Conservation (phyloP, 225 moss, liverwort and hornwort species). For the Sphagnum tenellum region DNA sequence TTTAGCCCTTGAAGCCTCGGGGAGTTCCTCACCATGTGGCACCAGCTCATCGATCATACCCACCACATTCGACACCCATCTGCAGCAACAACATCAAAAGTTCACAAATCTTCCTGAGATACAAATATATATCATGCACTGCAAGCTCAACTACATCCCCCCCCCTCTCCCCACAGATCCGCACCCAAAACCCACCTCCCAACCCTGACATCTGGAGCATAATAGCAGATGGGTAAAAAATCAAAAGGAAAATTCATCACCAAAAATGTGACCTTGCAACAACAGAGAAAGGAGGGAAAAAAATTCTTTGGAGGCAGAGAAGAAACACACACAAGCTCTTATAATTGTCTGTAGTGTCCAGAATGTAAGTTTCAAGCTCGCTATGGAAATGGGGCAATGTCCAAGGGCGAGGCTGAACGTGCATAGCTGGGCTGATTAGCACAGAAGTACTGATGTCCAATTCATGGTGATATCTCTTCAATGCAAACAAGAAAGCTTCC, state of each 20-base stretch:
- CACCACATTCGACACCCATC: conserved; percentile 37
- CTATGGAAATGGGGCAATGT: conserved; percentile 40
- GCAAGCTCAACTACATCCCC: background rate
- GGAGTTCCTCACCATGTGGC: conserved; percentile 17
- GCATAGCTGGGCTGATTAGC: conserved; percentile 44
- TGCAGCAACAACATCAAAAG: background rate
- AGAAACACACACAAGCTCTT: conserved; percentile 33
- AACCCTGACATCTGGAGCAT: too few species aligned
- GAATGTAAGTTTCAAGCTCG: conserved; percentile 37
- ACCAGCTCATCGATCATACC: conserved; percentile 42
- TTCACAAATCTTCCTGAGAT: too few species aligned
- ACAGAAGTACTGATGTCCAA: conserved; percentile 31
- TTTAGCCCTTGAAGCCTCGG: conserved; percentile 17
- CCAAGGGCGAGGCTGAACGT: conserved; percentile 47
- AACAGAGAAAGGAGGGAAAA: conserved; percentile 6
- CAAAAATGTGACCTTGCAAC: too few species aligned
- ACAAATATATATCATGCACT: background rate
- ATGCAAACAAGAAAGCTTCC: conserved; percentile 41
- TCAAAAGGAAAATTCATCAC: too few species aligned
- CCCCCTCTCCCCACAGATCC: background rate
- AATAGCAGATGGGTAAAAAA: too few species aligned
- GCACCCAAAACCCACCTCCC: too few species aligned
- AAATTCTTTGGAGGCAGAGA: background rate
- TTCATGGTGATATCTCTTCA: conserved; percentile 30
- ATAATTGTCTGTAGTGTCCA: conserved; percentile 32